These are phyloP conservation scores for Sclerotiophoma versabilis DNA, from an alignment of 2,329 filamentous ascomycete genomes.

Conservation along the genomic window DNA sequence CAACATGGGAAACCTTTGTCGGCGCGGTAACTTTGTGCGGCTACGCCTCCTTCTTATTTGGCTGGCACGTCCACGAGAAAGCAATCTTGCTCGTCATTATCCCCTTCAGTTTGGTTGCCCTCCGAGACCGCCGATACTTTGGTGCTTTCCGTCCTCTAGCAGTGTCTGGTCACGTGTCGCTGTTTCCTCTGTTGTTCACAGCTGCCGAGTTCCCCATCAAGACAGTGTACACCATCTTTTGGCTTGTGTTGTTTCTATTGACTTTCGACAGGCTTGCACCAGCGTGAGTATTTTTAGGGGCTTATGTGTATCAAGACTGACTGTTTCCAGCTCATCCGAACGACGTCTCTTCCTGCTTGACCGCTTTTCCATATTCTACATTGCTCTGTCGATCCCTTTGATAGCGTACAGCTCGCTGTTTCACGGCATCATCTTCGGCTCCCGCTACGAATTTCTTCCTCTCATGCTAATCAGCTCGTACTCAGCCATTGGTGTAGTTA, in stretches of 20 bases:
- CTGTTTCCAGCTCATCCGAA: constrained; percentile 12
- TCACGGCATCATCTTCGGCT: constrained; percentile 83
- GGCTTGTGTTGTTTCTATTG: constrained; percentile 85
- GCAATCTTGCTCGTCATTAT: constrained; percentile 93
- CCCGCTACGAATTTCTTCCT: constrained; percentile 85
- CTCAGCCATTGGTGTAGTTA: constrained; percentile 90
- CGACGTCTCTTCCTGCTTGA: constrained; percentile 84
- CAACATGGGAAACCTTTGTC: constrained; percentile 88
- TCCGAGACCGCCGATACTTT: constrained; percentile 88
- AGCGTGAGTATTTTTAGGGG: constrained; percentile 59
- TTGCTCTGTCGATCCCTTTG: constrained; percentile 85
- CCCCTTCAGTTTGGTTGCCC: constrained; percentile 89
- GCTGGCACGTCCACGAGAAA: constrained; percentile 99
- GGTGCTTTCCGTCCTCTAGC: constrained; percentile 90
- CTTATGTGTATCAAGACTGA: constrained; percentile 22
- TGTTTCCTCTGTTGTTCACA: constrained; percentile 94
- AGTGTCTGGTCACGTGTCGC: constrained; percentile 90
- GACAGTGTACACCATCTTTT: constrained; percentile 88
- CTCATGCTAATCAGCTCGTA: constrained; percentile 98
- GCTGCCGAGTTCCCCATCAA: constrained; percentile 93
- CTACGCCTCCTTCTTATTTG: constrained; percentile 95
- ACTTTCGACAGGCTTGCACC: constrained; percentile 88
- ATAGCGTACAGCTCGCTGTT: constrained; percentile 87
- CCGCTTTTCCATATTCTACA: constrained; percentile 88
- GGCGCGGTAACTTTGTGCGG: constrained; percentile 90